These are phyloP conservation scores for Porcisia deanei DNA, from an alignment of 208 protist species.

Conservation along the genomic window DNA sequence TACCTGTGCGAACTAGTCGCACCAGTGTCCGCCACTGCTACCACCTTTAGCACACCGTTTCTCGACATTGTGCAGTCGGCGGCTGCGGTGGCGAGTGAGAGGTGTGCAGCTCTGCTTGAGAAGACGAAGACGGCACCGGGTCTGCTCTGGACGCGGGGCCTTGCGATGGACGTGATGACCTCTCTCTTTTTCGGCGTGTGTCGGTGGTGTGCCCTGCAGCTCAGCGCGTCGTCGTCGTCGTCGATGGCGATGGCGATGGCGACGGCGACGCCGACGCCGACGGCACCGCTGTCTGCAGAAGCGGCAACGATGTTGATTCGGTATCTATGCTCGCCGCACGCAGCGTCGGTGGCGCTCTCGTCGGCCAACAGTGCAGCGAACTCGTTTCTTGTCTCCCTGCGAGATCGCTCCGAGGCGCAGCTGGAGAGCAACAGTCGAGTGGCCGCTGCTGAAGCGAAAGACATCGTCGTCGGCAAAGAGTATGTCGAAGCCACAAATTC, in stretches of 20 bases:
- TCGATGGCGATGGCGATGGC: neutral
- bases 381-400: conserved; percentile 5
- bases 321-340: neutral
- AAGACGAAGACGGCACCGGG: neutral
- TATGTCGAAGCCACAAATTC: neutral
- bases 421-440: neutral
- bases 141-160: neutral
- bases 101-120: neutral
- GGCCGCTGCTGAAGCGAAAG: neutral
- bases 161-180: conserved; percentile 37
- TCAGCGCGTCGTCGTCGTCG: neutral
- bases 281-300: neutral
- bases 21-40: neutral
- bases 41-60: conserved; percentile 22
- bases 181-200: conserved; percentile 49
- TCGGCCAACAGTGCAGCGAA: neutral
- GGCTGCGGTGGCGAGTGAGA: conserved; percentile 30
- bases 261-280: neutral
- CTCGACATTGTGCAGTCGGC: conserved; percentile 48
- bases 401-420: neutral
- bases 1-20: conserved; percentile 32
- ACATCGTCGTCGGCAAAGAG: neutral
- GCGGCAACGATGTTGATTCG: conserved; percentile 7
- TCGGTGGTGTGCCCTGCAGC: conserved; percentile 43
- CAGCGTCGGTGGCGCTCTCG: neutral